Percentiles rank a stretch among this genome's conserved stretches.
Conservation (phyloP, 768 basidiomycete genomes). For the Tulasnella sp. region DNA sequence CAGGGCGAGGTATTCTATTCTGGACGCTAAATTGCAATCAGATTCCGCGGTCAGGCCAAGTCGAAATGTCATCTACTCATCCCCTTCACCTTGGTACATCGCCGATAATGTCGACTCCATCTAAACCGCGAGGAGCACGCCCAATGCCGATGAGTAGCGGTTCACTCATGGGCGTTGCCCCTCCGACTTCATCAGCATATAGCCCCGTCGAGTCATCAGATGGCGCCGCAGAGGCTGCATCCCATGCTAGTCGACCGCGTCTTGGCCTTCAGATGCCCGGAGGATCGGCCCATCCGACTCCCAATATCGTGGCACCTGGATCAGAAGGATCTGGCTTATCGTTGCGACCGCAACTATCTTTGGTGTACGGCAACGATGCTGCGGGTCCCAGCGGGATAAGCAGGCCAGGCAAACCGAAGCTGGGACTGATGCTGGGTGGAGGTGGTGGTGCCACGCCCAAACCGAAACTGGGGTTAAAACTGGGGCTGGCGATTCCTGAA, state of each 20-base stretch:
- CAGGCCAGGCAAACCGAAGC: not conserved
- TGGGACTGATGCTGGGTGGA: not conserved
- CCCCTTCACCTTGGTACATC: no score
- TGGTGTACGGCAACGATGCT: constrained; percentile 8
- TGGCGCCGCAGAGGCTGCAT: not conserved
- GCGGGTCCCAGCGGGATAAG: not conserved
- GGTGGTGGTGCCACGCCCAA: not conserved
- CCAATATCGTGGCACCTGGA: not conserved
- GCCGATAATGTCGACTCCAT: not conserved
- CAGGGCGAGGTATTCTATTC: no score
- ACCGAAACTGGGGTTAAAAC: not conserved
- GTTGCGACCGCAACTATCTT: constrained; percentile 7
- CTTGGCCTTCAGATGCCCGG: constrained; percentile 4
- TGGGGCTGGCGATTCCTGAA: not conserved
- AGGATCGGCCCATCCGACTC: not conserved
- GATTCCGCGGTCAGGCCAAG: no score
- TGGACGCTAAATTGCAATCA: no score
- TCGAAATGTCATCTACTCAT: no score
- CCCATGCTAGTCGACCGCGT: not conserved
- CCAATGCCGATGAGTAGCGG: constrained; percentile 4
- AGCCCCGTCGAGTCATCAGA: constrained; percentile 1
- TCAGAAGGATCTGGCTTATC: constrained; percentile 4
- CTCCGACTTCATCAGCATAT: not conserved
- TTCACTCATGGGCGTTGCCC: constrained; percentile 1
- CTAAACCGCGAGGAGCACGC: constrained; percentile 3